These are phyloP conservation scores for Blastocystis sp. DNA, from an alignment of 352 stramenopile species.

Conservation along the genomic window DNA sequence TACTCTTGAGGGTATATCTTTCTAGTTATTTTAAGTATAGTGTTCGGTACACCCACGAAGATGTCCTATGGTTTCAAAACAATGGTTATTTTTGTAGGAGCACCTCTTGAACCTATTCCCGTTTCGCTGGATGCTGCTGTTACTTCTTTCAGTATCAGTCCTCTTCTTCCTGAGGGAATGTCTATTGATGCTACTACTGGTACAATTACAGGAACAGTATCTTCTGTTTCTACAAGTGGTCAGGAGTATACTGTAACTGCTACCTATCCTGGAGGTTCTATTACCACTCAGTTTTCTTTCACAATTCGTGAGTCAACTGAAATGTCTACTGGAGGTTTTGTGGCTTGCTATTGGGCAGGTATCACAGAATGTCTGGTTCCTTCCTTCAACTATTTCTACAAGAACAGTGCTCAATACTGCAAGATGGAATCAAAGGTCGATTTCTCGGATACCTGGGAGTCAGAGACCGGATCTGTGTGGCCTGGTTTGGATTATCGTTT, in stretches of 20 bases:
- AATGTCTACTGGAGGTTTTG: conserved; percentile 36
- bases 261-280: background rate
- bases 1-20: background rate
- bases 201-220: conserved; percentile 45
- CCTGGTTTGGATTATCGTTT: conserved; percentile 60
- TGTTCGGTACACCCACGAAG: background rate
- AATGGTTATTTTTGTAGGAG: conserved; percentile 2
- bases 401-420: conserved; percentile 44
- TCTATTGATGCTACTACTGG: conserved; percentile 8
- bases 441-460: conserved; percentile 29
- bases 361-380: conserved; percentile 36
- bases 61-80: conserved; percentile 57
- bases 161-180: conserved; percentile 34
- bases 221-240: background rate
- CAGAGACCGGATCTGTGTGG: conserved; percentile 12
- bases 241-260: conserved; percentile 44
- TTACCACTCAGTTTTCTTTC: conserved; percentile 17
- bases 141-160: conserved; percentile 31
- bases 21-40: conserved; percentile 29
- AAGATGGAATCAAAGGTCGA: conserved; percentile 37
- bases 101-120: conserved; percentile 47
- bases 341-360: conserved; percentile 45
- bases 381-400: conserved; percentile 51
- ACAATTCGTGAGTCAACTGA: background rate
- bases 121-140: conserved; percentile 15